Conservation (phyloP, 306 rosid genomes). For the Carpinus fangiana region DNA sequence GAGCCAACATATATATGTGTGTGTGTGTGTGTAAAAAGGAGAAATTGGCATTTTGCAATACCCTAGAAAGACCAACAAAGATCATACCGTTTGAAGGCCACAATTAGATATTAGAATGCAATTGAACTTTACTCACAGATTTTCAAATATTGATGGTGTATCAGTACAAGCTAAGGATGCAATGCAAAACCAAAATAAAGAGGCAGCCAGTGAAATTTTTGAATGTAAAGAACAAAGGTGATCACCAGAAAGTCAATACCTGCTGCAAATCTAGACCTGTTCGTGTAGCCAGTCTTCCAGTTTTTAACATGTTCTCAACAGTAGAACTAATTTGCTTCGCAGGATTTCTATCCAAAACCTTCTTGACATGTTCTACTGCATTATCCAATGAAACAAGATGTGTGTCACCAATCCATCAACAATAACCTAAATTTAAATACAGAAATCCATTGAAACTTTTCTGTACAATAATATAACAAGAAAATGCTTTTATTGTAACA, state of each 20-base stretch:
- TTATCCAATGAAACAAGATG: conserved; percentile 21
- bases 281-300: conserved; percentile 65
- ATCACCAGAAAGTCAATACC: conserved; percentile 51
- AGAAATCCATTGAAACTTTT: not conserved
- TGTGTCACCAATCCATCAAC: conserved; percentile 12
- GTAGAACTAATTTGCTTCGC: conserved; percentile 45
- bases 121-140: not conserved
- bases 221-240: conserved; percentile 7
- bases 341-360: conserved; percentile 60
- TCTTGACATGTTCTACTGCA: conserved; percentile 63
- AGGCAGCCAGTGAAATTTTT: not conserved
- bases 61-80: not conserved
- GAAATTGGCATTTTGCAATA: not conserved
- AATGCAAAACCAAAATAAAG: conserved; percentile 7
- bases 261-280: conserved; percentile 88
- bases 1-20: no score
- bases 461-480: conserved; percentile 6
- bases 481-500: not conserved
- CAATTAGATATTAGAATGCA: not conserved
- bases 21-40: no score
- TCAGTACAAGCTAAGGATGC: not conserved
- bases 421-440: conserved; percentile 8
- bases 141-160: not conserved
- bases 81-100: not conserved
- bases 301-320: conserved; percentile 77